phyloP scores from a whole-genome alignment of 1,284 basidiomycete genomes.

The Butyriboletus appendiculatus region DNA sequence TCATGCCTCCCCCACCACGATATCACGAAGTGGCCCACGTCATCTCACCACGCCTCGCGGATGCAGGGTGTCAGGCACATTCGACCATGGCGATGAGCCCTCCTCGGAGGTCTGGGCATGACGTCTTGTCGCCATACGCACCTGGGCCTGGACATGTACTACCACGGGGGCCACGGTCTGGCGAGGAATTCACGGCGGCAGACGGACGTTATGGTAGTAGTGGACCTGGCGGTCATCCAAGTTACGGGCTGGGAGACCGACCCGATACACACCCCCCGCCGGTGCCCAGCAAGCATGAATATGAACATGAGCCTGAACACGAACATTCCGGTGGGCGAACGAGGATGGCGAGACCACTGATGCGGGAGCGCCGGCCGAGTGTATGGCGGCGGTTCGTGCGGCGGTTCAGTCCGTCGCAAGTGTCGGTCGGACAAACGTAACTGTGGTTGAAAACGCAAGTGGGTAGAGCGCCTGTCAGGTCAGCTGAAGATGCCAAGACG shows the following conservation, averaged over 20 bases:
- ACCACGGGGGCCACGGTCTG: constrained; percentile 10
- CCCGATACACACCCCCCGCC: constrained; percentile 1
- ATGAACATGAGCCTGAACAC: constrained; percentile 11
- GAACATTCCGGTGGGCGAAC: background rate
- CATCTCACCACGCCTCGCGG: constrained; percentile 24
- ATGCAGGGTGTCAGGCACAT: constrained; percentile 28
- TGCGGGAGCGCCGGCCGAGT: constrained; percentile 24
- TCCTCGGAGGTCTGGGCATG: constrained; percentile 25
- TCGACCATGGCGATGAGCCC: constrained; percentile 9
- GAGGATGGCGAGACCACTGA: background rate
- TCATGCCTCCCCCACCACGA: constrained; percentile 18
- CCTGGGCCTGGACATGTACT: background rate
- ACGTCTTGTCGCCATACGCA: constrained; percentile 4
- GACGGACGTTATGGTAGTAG: constrained; percentile 9
- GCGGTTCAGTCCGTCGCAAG: constrained; percentile 24
- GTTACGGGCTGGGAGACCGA: constrained; percentile 8
- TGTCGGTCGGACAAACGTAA: constrained; percentile 25
- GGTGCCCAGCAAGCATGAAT: constrained; percentile 9
- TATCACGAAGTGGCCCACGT: constrained; percentile 19
- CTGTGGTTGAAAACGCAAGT: background rate
- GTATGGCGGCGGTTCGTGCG: constrained; percentile 29
- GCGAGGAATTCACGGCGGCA: constrained; percentile 13
- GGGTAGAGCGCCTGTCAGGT: background rate
- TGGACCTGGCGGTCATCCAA: background rate
- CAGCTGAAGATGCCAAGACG: background rate